Evolutionary conservation across 2,329 filamentous ascomycete genomes (phyloP), one percentile per base, ranked within the genome.

Genomic region (Metarhizium sp.): DNA sequence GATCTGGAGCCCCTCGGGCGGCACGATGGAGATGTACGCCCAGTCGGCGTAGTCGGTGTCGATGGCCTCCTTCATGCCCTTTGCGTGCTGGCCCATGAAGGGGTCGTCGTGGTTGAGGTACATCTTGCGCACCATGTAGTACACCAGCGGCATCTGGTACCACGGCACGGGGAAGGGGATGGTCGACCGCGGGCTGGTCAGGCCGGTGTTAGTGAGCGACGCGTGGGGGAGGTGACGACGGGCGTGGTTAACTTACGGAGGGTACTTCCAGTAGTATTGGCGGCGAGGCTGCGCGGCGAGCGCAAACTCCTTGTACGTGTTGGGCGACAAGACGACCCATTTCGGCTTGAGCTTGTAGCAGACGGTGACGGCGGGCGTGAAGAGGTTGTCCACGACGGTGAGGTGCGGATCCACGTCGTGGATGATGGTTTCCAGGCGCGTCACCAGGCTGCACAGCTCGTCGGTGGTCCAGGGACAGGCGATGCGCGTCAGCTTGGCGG

Each of bases 121-220:
- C 14, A 59, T 50, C 18, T 57, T 58, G 2, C 63, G 61, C 1
- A 75, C 52, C 6, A 68, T 61, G 25, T 25, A 25, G 25, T 25
- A 25, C 25, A 25, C 25, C 25, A 25, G 25, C 25, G 71, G 71
- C 10, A 76, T 66, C 1, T 71, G 61, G 47, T 67, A 65, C 67
- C 66, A 73, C 1, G 77, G 76, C 0, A 80, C 64, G 4, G 77
- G 77, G 53, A 72, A 80, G 0, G 70, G 61, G 36, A 72, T 74
- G 5, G 69, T 74, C 0, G 76, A 76, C 11, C 71, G 71, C 0
- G 73, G 67, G 11, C 75, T 76, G 11, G 20, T 16, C 1, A 11
- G 14, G 34, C 29, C 11, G 40, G 49, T 20, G 11, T 43, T 55
- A 16, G 6, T 45, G 13, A 45, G n/a, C 13, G 13, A 11, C 42